Base-by-base conservation (phyloP, 176 grass and related monocot species). In the Oryza punctata region DNA sequence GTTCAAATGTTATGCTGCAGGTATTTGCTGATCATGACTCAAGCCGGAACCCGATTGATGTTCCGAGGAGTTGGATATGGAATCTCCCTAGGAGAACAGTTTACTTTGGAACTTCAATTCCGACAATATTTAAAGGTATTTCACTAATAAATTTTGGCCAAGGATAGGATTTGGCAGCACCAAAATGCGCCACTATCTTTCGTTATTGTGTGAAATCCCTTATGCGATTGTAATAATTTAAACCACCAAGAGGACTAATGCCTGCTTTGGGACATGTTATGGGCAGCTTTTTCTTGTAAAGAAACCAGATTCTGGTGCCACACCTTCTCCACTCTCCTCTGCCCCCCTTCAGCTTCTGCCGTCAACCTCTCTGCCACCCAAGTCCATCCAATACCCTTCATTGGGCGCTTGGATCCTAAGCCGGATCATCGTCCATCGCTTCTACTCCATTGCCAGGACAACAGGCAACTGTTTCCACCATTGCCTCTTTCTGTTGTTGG, bases 71-170 rank as follows among this genome's bases (percentile, higher is more conserved):
- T 28, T 96, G 86, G 91, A 93, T 96, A 86, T 96, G 94, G 94
- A 89, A 91, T 28, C 88, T 96, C 33, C 88, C 91, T 63, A 96
- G 89, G 54, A 75, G 91, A 70, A 96, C 88, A 43, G 94, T 96
- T 77, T 96, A 93, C 73, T 96, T 93, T 63, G 94, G 94, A 83
- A 96, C 91, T 19, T 93, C 94, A 54, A 40, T 89, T 35, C 79
- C 94, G 37, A 89, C 91, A 59, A 96, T 96, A 84, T 96, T 96
- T 79, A 96, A 83, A 82, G 94, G 94, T 93, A 91, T 69, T 75
- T 38, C 21, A 33, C 38, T 79, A 25, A 79, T 70, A 70, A 63
- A 50, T 47, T 45, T 76, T 19, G 35, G 67, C 14, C 19, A 50
- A 19, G 41, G 32, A 8, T 79, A 67, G 14, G 45, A 71, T 71